Conservation (phyloP, 805 yeast genomes). For the Tetrapisispora arboricola region DNA sequence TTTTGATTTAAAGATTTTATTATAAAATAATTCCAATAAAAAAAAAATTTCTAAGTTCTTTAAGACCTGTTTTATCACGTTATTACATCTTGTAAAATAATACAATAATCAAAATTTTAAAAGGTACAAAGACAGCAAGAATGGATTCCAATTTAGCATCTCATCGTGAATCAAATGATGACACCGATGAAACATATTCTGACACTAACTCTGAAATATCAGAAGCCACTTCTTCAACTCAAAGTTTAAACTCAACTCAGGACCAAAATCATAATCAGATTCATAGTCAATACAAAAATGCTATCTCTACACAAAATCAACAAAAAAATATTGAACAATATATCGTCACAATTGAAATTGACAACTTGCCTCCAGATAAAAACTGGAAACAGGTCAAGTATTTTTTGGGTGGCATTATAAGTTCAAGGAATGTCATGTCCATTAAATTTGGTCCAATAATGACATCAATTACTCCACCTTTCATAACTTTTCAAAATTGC, state of each 20-base stretch:
- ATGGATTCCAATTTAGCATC: not conserved
- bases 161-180: not conserved
- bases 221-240: not conserved
- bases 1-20: too few species aligned
- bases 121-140: too few species aligned
- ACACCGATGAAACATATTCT: not conserved
- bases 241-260: too few species aligned
- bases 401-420: conserved; percentile 26
- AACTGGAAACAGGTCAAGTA: conserved; percentile 28
- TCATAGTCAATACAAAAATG: not conserved
- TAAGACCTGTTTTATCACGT: too few species aligned
- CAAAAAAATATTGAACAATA: not conserved
- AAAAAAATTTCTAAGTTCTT: too few species aligned
- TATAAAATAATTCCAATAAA: too few species aligned
- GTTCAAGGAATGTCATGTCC: conserved; percentile 21
- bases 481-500: conserved; percentile 25
- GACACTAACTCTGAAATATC: not conserved
- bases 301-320: not conserved
- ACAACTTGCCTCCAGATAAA: conserved; percentile 28
- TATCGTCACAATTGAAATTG: conserved; percentile 16
- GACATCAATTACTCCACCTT: conserved; percentile 26
- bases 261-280: too few species aligned
- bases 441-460: conserved; percentile 25
- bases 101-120: too few species aligned
- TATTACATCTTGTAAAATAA: too few species aligned